Evolutionary conservation across 2,329 filamentous ascomycete species (phyloP).

Genomic region (Colletotrichum salicis): DNA sequence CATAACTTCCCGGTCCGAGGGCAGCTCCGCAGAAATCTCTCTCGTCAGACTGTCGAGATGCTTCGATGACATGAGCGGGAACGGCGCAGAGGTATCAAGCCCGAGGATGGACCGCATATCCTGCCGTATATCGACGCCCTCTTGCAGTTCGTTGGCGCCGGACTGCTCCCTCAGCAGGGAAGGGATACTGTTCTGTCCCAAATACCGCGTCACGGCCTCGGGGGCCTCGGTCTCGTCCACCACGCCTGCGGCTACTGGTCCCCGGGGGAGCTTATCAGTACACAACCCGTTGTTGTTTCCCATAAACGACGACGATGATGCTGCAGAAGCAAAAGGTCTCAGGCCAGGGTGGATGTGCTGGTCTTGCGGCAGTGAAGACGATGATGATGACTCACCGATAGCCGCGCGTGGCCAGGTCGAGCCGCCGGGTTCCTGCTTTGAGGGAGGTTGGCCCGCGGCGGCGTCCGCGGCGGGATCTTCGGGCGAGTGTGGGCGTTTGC

Average conservation of each 20-base stretch:
- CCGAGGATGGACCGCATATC: conserved; percentile 75
- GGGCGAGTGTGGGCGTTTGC: conserved; percentile 57
- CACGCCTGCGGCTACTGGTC: conserved; percentile 49
- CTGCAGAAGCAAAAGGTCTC: conserved; percentile 2
- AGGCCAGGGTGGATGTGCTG: conserved; percentile 6
- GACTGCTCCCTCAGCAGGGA: conserved; percentile 72
- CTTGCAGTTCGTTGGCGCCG: conserved; percentile 61
- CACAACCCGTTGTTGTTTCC: conserved; percentile 24
- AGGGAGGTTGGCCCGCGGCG: conserved; percentile 40
- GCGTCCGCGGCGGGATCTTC: conserved; percentile 50
- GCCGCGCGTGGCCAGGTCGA: conserved; percentile 52
- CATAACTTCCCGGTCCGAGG: conserved; percentile 73
- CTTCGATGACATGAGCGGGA: conserved; percentile 73
- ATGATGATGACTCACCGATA: conserved; percentile 46
- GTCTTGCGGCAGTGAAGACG: conserved; percentile 10
- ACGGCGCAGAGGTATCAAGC: conserved; percentile 73
- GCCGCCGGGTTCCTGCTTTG: conserved; percentile 51
- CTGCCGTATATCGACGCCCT: conserved; percentile 67
- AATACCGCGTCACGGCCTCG: conserved; percentile 65
- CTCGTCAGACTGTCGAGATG: conserved; percentile 69
- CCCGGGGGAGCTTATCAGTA: conserved; percentile 28
- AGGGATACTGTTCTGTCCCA: conserved; percentile 75
- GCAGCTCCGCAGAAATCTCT: conserved; percentile 70
- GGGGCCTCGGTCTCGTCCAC: conserved; percentile 63
- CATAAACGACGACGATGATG: conserved; percentile 10